phyloP scores from a whole-genome alignment of 768 basidiomycete species.

The Melanogaster broomeanus region DNA sequence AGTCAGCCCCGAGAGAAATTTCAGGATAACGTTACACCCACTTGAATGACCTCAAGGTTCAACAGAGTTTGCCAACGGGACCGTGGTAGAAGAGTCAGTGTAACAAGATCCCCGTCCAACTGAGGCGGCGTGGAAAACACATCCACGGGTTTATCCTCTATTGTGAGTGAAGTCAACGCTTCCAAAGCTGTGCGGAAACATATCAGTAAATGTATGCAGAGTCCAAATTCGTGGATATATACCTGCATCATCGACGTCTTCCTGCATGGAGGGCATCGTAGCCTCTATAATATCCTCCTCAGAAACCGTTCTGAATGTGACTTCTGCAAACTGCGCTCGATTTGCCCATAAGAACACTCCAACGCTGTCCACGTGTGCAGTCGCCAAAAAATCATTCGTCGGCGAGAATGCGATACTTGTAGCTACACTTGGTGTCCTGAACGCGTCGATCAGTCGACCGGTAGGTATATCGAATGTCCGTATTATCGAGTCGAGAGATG shows the following conservation, averaged over 20 bases:
- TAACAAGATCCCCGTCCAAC: conserved; percentile 88
- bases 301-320: conserved; percentile 76
- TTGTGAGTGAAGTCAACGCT: conserved; percentile 62
- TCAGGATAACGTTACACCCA: conserved; percentile 32
- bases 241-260: conserved; percentile 80
- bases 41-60: conserved; percentile 93
- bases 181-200: conserved; percentile 55
- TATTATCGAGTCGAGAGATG: conserved; percentile 88
- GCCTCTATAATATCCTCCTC: conserved; percentile 75
- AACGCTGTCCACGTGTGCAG: conserved; percentile 90
- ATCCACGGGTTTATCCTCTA: conserved; percentile 62
- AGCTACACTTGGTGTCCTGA: conserved; percentile 83
- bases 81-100: conserved; percentile 88
- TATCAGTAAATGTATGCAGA: conserved; percentile 6
- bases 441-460: conserved; percentile 88
- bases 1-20: neutral
- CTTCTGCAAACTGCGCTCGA: conserved; percentile 88
- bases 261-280: conserved; percentile 83
- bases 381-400: conserved; percentile 93
- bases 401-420: conserved; percentile 93
- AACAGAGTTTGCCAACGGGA: conserved; percentile 96
- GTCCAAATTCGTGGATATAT: conserved; percentile 13
- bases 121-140: conserved; percentile 87
- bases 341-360: conserved; percentile 99
- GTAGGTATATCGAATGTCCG: conserved; percentile 96